These are phyloP conservation scores for Drosera spatulata DNA, from an alignment of 179 eudicot genomes.

Conservation along the genomic window DNA sequence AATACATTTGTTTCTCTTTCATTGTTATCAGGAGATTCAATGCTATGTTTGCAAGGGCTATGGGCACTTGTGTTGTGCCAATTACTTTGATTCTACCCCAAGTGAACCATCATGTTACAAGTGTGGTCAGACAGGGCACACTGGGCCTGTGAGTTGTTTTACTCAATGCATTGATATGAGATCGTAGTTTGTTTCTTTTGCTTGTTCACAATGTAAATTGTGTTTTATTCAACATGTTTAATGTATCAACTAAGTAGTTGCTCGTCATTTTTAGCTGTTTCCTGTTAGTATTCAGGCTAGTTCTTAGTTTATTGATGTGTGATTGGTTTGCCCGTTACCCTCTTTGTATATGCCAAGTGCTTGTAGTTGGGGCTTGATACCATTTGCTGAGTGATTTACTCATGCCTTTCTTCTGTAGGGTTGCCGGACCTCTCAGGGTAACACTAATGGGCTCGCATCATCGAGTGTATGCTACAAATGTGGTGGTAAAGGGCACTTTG, in stretches of 20 bases:
- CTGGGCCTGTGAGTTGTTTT: constrained; percentile 53
- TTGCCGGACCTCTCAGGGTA: constrained; percentile 34
- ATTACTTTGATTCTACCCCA: constrained; percentile 34
- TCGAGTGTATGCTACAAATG: constrained; percentile 65
- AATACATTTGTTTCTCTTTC: background rate
- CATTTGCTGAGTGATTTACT: too few species aligned
- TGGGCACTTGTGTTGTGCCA: constrained; percentile 90
- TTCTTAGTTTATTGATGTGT: too few species aligned
- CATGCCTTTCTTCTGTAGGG: constrained; percentile 27
- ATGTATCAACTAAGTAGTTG: too few species aligned
- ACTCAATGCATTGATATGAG: constrained; percentile 3
- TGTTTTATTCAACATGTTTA: too few species aligned
- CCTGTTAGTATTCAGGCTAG: too few species aligned
- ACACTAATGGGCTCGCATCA: constrained; percentile 29
- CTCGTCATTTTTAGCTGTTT: too few species aligned
- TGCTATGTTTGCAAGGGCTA: constrained; percentile 75
- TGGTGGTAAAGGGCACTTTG: constrained; percentile 80
- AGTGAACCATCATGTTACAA: constrained; percentile 69
- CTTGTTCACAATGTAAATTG: too few species aligned
- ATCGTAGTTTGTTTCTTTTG: too few species aligned
- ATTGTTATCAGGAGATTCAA: constrained; percentile 51
- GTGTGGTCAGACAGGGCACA: constrained; percentile 86
- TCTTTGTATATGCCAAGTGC: too few species aligned
- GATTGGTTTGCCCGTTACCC: too few species aligned
- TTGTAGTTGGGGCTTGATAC: too few species aligned